phyloP scores from a whole-genome alignment of 2,329 filamentous ascomycete species.

The Apiospora phragmitis region DNA sequence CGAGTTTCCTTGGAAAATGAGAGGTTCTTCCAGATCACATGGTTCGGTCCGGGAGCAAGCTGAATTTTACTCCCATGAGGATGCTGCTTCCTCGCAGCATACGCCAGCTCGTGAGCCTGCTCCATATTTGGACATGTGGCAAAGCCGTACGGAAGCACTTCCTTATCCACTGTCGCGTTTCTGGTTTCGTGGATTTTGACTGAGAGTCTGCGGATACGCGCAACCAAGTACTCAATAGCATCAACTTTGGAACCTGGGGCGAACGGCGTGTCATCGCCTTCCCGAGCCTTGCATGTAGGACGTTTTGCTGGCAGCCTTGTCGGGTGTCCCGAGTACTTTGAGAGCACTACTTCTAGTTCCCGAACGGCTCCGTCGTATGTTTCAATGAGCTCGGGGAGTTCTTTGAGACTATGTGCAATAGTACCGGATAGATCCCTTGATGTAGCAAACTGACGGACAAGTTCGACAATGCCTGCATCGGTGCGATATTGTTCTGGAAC shows the following conservation, averaged over 20 bases:
- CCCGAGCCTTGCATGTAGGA: slow-evolving; percentile 77
- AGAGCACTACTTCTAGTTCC: slow-evolving; percentile 77
- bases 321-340: slow-evolving; percentile 89
- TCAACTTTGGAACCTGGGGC: slow-evolving; percentile 77
- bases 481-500: slow-evolving; percentile 74
- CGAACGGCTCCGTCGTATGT: slow-evolving; percentile 81
- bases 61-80: slow-evolving; percentile 75
- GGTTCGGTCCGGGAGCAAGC: slow-evolving; percentile 82
- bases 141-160: slow-evolving; percentile 90
- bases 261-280: slow-evolving; percentile 67
- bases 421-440: slow-evolving; percentile 68
- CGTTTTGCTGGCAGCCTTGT: slow-evolving; percentile 73
- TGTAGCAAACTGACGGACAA: slow-evolving; percentile 74
- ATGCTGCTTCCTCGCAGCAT: slow-evolving; percentile 75
- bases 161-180: slow-evolving; percentile 78
- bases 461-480: slow-evolving; percentile 82
- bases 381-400: slow-evolving; percentile 80
- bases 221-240: slow-evolving; percentile 89
- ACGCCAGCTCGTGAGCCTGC: slow-evolving; percentile 86
- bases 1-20: slow-evolving; percentile 67
- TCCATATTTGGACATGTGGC: slow-evolving; percentile 88
- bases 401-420: slow-evolving; percentile 88
- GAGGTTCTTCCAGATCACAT: slow-evolving; percentile 96
- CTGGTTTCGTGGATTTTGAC: slow-evolving; percentile 81
- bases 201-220: slow-evolving; percentile 81